Conservation (phyloP, 177 flowering plant genomes). For the Vitis hybrid region DNA sequence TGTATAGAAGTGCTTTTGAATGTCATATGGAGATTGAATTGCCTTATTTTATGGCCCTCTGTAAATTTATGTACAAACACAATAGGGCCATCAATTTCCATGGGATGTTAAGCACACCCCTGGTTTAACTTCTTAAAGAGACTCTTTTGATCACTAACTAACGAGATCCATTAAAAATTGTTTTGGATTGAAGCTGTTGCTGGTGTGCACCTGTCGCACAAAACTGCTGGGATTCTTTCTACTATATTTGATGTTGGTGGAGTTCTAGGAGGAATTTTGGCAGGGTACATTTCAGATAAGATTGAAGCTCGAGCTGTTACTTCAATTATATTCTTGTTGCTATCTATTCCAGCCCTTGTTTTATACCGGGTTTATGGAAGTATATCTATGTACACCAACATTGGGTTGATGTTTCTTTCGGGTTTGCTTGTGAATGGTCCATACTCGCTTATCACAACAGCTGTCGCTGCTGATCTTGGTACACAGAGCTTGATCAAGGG, state of each 20-base stretch:
- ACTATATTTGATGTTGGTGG: slow-evolving; percentile 93
- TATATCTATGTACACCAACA: slow-evolving; percentile 48
- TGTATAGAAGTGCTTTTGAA: too few species aligned
- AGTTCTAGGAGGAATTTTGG: slow-evolving; percentile 80
- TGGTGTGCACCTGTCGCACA: slow-evolving; percentile 82
- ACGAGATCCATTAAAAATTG: not conserved
- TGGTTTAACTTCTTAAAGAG: too few species aligned
- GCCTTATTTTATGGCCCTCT: too few species aligned
- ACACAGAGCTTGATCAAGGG: slow-evolving; percentile 38
- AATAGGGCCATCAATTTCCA: too few species aligned
- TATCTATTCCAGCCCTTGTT: slow-evolving; percentile 78
- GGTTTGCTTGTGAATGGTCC: slow-evolving; percentile 56
- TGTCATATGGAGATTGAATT: too few species aligned
- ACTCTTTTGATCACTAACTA: too few species aligned
- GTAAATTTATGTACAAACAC: too few species aligned
- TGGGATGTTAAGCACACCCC: too few species aligned
- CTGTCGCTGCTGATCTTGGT: slow-evolving; percentile 60
- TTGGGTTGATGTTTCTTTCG: slow-evolving; percentile 41
- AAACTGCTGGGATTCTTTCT: slow-evolving; percentile 88
- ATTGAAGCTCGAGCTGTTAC: slow-evolving; percentile 93
- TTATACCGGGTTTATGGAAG: slow-evolving; percentile 80
- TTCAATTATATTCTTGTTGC: slow-evolving; percentile 59
- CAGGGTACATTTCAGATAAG: slow-evolving; percentile 81
- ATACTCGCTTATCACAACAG: slow-evolving; percentile 48
- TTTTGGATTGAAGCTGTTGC: slow-evolving; percentile 74